A percentile compares a stretch with the other conserved stretches of the same genome.
These are phyloP conservation scores for Odontarrhena argentea DNA, from an alignment of 345 rosid genomes.

Conservation along the genomic window DNA sequence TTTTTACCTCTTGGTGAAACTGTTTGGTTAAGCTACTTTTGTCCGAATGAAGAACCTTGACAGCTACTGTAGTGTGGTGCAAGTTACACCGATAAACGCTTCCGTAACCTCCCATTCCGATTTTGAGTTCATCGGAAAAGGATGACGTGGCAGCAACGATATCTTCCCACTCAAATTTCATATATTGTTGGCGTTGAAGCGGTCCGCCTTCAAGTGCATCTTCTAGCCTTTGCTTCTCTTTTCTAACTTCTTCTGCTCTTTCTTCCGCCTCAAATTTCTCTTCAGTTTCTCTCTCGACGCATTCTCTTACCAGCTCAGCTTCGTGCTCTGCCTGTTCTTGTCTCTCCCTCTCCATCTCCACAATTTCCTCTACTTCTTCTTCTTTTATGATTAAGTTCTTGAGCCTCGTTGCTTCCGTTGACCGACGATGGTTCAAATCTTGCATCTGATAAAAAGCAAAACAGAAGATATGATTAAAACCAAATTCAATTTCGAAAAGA, in stretches of 20 bases:
- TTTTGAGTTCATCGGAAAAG: slow-evolving; percentile 65
- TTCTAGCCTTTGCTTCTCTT: slow-evolving; percentile 73
- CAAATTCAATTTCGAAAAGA: not conserved
- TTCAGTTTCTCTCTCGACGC: slow-evolving; percentile 58
- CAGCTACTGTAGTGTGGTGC: slow-evolving; percentile 76
- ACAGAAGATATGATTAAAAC: slow-evolving; percentile 2
- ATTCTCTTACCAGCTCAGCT: slow-evolving; percentile 47
- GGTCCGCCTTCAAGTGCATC: slow-evolving; percentile 59
- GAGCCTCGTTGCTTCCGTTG: slow-evolving; percentile 62
- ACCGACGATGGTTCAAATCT: slow-evolving; percentile 48
- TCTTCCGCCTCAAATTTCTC: slow-evolving; percentile 62
- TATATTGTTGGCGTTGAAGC: slow-evolving; percentile 49
- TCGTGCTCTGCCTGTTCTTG: slow-evolving; percentile 60
- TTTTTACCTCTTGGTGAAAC: slow-evolving; percentile 77
- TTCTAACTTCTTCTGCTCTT: slow-evolving; percentile 54
- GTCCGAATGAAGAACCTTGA: slow-evolving; percentile 76
- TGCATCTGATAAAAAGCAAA: slow-evolving; percentile 45
- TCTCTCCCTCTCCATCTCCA: slow-evolving; percentile 61
- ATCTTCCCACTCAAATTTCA: slow-evolving; percentile 76
- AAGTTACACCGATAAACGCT: slow-evolving; percentile 69
- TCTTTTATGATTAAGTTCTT: slow-evolving; percentile 55
- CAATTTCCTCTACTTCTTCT: slow-evolving; percentile 57
- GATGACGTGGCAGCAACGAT: slow-evolving; percentile 77
- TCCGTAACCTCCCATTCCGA: slow-evolving; percentile 88
- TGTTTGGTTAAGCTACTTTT: slow-evolving; percentile 61